Evolutionary conservation across 2,329 filamentous ascomycete genomes (phyloP), one percentile per base, ranked within the genome.

Genomic region (Cladosporium sp.): DNA sequence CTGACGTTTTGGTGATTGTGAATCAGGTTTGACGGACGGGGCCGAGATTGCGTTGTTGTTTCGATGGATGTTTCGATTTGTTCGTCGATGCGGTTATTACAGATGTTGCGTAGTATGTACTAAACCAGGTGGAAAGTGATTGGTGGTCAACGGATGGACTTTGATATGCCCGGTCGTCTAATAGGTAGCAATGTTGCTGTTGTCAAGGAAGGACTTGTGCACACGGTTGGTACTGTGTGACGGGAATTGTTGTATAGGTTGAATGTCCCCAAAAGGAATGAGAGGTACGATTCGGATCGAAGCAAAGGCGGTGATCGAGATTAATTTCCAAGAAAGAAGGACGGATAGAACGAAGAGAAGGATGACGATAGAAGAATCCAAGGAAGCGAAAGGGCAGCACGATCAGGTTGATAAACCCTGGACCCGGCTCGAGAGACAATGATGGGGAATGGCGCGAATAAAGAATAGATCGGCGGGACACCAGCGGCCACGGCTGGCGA

Each of bases 401-500:
- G 55, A 55, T 50, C 53, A 53, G 51, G 55, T 60, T 59, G 54
- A 61, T 60, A 58, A 62, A 62, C 59, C 59, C 57, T 62, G 60
- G 59, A 58, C 52, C 49, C 47, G 50, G 52, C 50, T 51, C 55
- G 50, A 51, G 59, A 56, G 53, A 43, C 51, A 53, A 51, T 50
- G 53, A 55, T 55, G 55, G 57, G 53, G 54, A 54, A 52, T 43
- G 51, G 52, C 53, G 53, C 52, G 52, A 55, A 55, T 57, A 57
- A 54, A 57, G 58, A 57, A 49, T 53, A 59, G 59, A 62, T 62
- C 58, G 57, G 57, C 57, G 49, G 43, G 48, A 45, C 50, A 52
- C 42, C 48, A 53, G 22, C 55, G 54, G 53, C 55, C 56, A 49
- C 49, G 43, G 47, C 52, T 43, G 53, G 53, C 51, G 53, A 38